phyloP scores from a whole-genome alignment of 2,329 filamentous ascomycete genomes.

The Grosmannia huntii region DNA sequence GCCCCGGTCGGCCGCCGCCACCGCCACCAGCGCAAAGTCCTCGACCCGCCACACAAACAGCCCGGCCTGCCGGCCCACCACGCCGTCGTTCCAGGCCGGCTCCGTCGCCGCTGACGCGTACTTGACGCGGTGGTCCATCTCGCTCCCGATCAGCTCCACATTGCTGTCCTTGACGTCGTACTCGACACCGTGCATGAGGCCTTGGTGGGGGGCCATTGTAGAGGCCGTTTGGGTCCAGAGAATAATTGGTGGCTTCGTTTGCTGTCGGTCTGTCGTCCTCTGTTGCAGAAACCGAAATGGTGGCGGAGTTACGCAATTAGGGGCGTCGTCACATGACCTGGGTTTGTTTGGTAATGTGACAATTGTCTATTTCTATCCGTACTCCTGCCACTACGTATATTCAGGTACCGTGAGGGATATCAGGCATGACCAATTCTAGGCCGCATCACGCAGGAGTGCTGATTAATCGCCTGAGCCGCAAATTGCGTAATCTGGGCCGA shows the following conservation, averaged over 20 bases:
- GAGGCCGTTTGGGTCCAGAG: not conserved
- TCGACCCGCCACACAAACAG: conserved; percentile 55
- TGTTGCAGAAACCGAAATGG: too few relatives aligned
- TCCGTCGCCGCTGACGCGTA: conserved; percentile 52
- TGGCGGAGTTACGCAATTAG: too few relatives aligned
- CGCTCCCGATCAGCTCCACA: conserved; percentile 49
- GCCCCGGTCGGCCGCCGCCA: conserved; percentile 43
- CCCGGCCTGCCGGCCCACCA: conserved; percentile 38
- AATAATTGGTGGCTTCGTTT: not conserved
- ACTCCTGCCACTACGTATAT: too few relatives aligned
- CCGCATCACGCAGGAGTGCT: too few relatives aligned
- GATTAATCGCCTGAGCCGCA: too few relatives aligned
- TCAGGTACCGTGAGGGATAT: too few relatives aligned
- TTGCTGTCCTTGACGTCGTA: conserved; percentile 59
- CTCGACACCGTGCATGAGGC: conserved; percentile 48
- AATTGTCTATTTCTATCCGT: too few relatives aligned
- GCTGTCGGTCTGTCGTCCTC: too few relatives aligned
- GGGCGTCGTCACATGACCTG: too few relatives aligned
- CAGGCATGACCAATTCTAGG: too few relatives aligned
- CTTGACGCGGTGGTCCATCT: conserved; percentile 56
- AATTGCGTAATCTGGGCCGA: too few relatives aligned
- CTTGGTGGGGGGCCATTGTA: conserved; percentile 46
- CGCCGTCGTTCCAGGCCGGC: conserved; percentile 52
- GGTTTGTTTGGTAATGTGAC: too few relatives aligned
- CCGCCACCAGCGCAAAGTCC: conserved; percentile 49